Base-by-base conservation (phyloP, 2,329 filamentous ascomycete genomes). In the Diaporthe australafricana region DNA sequence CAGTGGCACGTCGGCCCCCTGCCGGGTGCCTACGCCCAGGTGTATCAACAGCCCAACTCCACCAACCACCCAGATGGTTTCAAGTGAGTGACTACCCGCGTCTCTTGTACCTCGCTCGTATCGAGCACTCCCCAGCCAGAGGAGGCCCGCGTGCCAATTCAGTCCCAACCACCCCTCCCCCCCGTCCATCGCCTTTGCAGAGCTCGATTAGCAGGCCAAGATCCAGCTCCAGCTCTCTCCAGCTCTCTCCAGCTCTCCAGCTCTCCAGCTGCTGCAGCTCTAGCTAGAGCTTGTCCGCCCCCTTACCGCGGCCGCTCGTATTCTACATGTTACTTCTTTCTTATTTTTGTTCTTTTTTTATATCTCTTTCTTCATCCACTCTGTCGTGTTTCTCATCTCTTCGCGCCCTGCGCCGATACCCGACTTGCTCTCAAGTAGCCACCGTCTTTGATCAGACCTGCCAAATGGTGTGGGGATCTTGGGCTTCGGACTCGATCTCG, bases 1-100 rank as follows among this genome's bases (percentile, higher is more conserved):
- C 87, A 89, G 82, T 89, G 87, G 87, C 86, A 89, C 81, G 86
- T 89, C 81, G 87, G 87, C 83, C 87, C 87, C 77, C 84, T 89
- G 82, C 68, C 56, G 70, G 72, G 65, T 38, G n/a, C n/a, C 62
- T 40, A 52, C 45, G 52, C 32, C 52, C 47, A 55, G 42, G 55
- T 53, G 63, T 71, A 66, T 63, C 84, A 89, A 79, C 79, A 85
- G 84, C 80, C 79, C 79, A 87, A 85, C 81, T 83, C 83, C 81
- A 83, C 86, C 77, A 86, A 87, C 78, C 86, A 86, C 78, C 83
- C 85, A 47, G 87, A 85, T 82, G 86, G 88, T 75, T 87, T 89
- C 81, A 87, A 89, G 87, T 89, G 84, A 89, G 88, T 89, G 84
- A 79, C 79, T 81, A 79, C 72, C 80, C 75, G 74, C 75, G 74